Percentiles rank a stretch among this genome's conserved stretches.
Conservation (phyloP, 1,139 yeast genomes). For the Schwanniomyces etchellsii region DNA sequence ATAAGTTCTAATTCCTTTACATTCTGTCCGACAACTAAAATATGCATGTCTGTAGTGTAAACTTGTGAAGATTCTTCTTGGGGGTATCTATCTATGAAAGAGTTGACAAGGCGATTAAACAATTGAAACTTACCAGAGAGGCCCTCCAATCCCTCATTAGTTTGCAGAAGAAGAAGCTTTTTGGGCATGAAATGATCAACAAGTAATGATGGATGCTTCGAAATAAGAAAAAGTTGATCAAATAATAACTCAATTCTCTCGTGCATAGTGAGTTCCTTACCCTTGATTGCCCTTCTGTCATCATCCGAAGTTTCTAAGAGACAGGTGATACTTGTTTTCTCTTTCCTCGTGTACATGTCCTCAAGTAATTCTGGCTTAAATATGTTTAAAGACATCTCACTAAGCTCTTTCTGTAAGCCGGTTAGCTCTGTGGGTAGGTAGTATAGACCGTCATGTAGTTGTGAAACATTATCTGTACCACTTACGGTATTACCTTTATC, state of each 20-base stretch:
- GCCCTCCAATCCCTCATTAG: slow-evolving; percentile 47
- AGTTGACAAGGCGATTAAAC: slow-evolving; percentile 46
- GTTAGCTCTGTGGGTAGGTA: slow-evolving; percentile 54
- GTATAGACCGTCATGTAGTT: slow-evolving; percentile 23
- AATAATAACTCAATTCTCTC: slow-evolving; percentile 31
- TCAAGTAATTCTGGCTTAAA: slow-evolving; percentile 42
- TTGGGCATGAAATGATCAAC: slow-evolving; percentile 76
- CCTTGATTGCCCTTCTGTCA: slow-evolving; percentile 8
- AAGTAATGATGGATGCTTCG: slow-evolving; percentile 61
- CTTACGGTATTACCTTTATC: neutral
- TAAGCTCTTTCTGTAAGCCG: slow-evolving; percentile 48
- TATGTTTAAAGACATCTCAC: slow-evolving; percentile 47
- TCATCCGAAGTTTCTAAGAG: slow-evolving; percentile 19
- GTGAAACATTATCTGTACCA: slow-evolving; percentile 1
- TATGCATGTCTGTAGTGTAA: slow-evolving; percentile 11
- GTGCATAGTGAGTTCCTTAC: neutral
- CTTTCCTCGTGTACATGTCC: slow-evolving; percentile 19
- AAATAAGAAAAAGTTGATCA: slow-evolving; percentile 44
- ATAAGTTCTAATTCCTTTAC: slow-evolving; percentile 66
- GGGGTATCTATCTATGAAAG: slow-evolving; percentile 13
- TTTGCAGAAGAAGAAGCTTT: slow-evolving; percentile 57
- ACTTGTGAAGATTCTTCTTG: slow-evolving; percentile 5
- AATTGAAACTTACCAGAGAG: slow-evolving; percentile 57
- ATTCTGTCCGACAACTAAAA: slow-evolving; percentile 54
- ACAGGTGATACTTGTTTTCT: slow-evolving; percentile 32